Conservation (phyloP, 2,329 filamentous ascomycete species). For the Aspergillus calidoustus region DNA sequence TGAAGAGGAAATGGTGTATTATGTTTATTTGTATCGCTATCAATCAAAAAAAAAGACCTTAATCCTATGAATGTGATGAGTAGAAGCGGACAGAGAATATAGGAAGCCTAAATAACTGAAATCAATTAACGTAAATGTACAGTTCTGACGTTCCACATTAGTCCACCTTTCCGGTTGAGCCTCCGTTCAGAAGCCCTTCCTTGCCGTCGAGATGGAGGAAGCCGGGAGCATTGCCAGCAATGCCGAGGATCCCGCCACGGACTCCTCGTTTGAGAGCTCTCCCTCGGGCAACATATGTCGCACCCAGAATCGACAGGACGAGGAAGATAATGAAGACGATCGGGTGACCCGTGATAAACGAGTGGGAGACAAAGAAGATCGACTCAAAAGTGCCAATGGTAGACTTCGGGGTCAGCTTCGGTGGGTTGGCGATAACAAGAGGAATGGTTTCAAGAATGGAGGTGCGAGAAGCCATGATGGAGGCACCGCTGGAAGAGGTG, state of each 20-base stretch:
- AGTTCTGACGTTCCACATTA: conserved; percentile 35
- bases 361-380: conserved; percentile 51
- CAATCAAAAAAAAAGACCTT: conserved; percentile 7
- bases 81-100: conserved; percentile 10
- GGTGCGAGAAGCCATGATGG: conserved; percentile 85
- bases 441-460: conserved; percentile 82
- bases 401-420: conserved; percentile 55
- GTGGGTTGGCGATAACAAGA: conserved; percentile 54
- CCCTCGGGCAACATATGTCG: conserved; percentile 40
- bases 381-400: conserved; percentile 53
- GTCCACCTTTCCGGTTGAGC: conserved; percentile 53
- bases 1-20: neutral
- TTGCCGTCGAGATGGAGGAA: conserved; percentile 56
- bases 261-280: conserved; percentile 34
- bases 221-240: conserved; percentile 39
- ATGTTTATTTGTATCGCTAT: conserved; percentile 1
- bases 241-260: conserved; percentile 43
- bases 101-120: conserved; percentile 29
- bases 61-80: conserved; percentile 13
- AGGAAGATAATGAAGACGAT: conserved; percentile 48
- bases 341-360: conserved; percentile 49
- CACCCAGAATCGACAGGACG: conserved; percentile 39
- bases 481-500: conserved; percentile 81
- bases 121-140: conserved; percentile 38
- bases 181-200: conserved; percentile 50